Evolutionary conservation across 2,329 filamentous ascomycete genomes (phyloP).

Genomic region (Tolypocladium pustulatum): DNA sequence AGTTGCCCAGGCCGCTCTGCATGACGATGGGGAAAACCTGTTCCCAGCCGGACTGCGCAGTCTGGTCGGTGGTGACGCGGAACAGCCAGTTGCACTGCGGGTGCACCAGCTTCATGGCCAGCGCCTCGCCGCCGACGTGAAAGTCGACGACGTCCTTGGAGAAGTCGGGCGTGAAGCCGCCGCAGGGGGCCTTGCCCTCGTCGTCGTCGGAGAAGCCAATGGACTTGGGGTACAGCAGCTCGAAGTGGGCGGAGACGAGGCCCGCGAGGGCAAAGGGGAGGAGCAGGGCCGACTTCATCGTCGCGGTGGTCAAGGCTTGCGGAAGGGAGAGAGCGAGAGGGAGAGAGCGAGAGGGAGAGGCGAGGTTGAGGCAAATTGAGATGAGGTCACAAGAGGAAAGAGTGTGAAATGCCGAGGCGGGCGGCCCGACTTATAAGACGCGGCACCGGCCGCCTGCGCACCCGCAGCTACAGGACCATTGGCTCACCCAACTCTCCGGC

Average conservation of each 20-base stretch:
- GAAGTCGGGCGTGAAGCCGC: constrained; percentile 39
- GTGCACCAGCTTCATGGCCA: constrained; percentile 38
- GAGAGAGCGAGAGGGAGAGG: too few species aligned
- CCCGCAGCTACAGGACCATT: neutral
- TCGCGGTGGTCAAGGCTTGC: constrained; percentile 8
- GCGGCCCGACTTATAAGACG: neutral
- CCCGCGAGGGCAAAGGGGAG: constrained; percentile 20
- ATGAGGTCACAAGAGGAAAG: neutral
- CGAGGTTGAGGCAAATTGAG: neutral
- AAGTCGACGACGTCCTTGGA: constrained; percentile 39
- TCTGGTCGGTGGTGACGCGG: constrained; percentile 42
- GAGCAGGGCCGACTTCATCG: constrained; percentile 11
- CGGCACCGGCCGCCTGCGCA: neutral
- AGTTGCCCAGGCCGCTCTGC: constrained; percentile 43
- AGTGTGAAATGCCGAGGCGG: neutral
- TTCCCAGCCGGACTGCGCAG: constrained; percentile 39
- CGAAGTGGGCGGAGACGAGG: constrained; percentile 41
- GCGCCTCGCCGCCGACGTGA: constrained; percentile 44
- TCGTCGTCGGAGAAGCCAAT: constrained; percentile 39
- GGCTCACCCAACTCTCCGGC: neutral
- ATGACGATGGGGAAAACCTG: constrained; percentile 41
- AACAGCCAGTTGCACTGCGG: constrained; percentile 45
- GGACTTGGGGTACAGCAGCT: constrained; percentile 34
- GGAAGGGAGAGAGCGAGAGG: too few species aligned
- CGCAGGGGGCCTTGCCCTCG: constrained; percentile 37